Conservation (phyloP, 441 rosid genomes). For the Erodium chrysanthum region DNA sequence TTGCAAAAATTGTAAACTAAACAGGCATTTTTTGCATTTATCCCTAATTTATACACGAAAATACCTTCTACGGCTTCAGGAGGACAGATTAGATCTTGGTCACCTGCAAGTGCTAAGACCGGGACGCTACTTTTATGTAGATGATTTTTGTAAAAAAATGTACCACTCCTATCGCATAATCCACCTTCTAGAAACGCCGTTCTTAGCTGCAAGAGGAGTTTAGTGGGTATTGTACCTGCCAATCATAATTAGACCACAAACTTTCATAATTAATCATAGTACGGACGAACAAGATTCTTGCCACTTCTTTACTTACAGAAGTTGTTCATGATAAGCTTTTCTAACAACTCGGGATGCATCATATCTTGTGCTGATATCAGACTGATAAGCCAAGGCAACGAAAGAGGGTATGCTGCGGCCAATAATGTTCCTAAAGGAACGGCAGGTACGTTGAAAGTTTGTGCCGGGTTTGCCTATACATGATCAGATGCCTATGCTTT, state of each 20-base stretch:
- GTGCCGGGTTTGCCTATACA: conserved; percentile 95
- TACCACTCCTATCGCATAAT: conserved; percentile 61
- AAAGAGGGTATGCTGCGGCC: conserved; percentile 86
- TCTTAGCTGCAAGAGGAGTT: conserved; percentile 79
- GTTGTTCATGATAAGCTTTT: conserved; percentile 86
- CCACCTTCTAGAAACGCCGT: conserved; percentile 83
- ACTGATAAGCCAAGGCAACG: conserved; percentile 71
- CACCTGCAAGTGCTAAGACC: conserved; percentile 80
- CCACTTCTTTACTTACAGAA: conserved; percentile 56
- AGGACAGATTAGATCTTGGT: conserved; percentile 77
- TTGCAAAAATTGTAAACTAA: no score
- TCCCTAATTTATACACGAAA: no score
- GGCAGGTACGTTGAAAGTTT: conserved; percentile 82
- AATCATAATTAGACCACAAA: conserved; percentile 11
- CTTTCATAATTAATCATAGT: no score
- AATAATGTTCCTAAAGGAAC: conserved; percentile 79
- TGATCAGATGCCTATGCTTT: conserved; percentile 19
- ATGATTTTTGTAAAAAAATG: conserved; percentile 61
- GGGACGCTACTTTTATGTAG: conserved; percentile 46
- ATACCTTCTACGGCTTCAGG: conserved; percentile 82
- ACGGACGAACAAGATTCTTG: no score
- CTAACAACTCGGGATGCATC: conserved; percentile 90
- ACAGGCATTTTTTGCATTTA: no score
- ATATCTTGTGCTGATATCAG: conserved; percentile 84
- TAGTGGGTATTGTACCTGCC: conserved; percentile 81